Percentiles rank a stretch among this genome's conserved stretches.
These are phyloP conservation scores for Heracleum sosnowskyi DNA, from an alignment of 129 eudicot species.

Conservation along the genomic window DNA sequence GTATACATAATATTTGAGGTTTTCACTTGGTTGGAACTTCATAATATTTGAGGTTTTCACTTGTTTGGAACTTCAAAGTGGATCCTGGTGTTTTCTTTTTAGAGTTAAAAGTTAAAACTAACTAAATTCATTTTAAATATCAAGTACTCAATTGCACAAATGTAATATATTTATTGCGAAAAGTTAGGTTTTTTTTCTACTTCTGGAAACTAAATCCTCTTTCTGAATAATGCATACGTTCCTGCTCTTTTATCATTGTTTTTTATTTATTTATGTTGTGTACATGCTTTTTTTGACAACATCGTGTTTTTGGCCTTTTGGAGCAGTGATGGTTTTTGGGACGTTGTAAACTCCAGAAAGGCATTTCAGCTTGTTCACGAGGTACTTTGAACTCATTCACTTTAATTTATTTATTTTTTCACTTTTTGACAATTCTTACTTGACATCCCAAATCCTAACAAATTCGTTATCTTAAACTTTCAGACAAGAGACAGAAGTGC, in stretches of 20 bases:
- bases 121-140: background rate
- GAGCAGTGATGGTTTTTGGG: constrained; percentile 97
- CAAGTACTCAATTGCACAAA: background rate
- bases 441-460: background rate
- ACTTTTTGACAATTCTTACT: background rate
- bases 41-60: background rate
- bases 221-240: background rate
- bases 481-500: constrained; percentile 49
- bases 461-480: background rate
- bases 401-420: background rate
- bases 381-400: constrained; percentile 27
- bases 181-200: background rate
- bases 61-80: background rate
- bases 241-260: background rate
- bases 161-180: background rate
- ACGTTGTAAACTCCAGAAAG: constrained; percentile 71
- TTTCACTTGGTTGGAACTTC: background rate
- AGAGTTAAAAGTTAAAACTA: background rate
- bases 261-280: background rate
- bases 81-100: background rate
- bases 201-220: background rate
- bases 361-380: constrained; percentile 81
- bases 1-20: background rate
- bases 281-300: background rate
- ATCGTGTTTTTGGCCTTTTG: background rate